Conservation (phyloP, 331 rosid genomes). For the Quercus lobata region DNA sequence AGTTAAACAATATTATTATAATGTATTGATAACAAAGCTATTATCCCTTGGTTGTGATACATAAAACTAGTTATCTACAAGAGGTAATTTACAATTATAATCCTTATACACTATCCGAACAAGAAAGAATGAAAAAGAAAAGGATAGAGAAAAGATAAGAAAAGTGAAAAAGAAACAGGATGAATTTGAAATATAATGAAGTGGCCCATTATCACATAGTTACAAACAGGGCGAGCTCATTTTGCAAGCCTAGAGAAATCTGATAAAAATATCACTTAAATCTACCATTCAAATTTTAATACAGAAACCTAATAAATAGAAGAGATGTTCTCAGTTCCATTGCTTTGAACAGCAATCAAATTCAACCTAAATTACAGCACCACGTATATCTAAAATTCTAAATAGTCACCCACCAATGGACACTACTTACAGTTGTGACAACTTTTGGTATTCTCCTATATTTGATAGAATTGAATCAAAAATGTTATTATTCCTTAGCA, state of each 20-base stretch:
- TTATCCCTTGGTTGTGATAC: not conserved
- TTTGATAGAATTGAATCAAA: constrained; percentile 59
- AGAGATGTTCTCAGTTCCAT: not conserved
- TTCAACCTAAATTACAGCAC: not conserved
- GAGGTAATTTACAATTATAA: not conserved
- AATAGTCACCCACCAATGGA: constrained; percentile 11
- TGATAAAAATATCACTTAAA: not conserved
- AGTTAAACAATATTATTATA: not conserved
- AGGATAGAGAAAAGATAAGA: not conserved
- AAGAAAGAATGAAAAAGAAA: not conserved
- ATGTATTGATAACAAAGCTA: not conserved
- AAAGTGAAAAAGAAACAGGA: not conserved
- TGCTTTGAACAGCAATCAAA: not conserved
- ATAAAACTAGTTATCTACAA: not conserved
- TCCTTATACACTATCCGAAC: not conserved
- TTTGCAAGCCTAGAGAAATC: too few relatives aligned
- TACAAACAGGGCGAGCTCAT: not conserved
- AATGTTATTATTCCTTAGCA: constrained; percentile 59
- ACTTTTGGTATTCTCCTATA: constrained; percentile 45
- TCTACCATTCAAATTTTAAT: not conserved
- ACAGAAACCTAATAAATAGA: not conserved
- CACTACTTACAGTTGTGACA: constrained; percentile 62
- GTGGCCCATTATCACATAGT: not conserved
- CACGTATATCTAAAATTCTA: too few relatives aligned
- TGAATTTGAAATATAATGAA: not conserved